These are phyloP conservation scores for Mortierella sp. DNA, from an alignment of 371 early-diverging fungal species.

Conservation along the genomic window DNA sequence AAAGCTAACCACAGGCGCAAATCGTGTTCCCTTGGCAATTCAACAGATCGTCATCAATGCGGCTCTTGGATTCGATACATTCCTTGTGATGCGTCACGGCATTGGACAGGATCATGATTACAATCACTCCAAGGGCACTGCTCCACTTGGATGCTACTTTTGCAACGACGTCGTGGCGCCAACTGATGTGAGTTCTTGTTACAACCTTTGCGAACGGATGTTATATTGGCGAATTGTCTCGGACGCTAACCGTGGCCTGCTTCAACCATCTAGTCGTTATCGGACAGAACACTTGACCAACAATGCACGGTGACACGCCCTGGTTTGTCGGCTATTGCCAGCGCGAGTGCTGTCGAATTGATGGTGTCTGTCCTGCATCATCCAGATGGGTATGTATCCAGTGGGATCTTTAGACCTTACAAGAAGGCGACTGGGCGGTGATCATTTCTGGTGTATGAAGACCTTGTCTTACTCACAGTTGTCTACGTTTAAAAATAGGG, in stretches of 20 bases:
- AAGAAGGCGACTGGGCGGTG: too few species aligned
- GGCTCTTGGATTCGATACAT: slow-evolving; percentile 96
- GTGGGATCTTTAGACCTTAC: too few species aligned
- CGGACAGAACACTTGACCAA: slow-evolving; percentile 94
- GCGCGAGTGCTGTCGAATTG: slow-evolving; percentile 89
- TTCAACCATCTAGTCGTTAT: slow-evolving; percentile 74
- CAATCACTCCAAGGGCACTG: slow-evolving; percentile 2
- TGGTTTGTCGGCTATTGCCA: slow-evolving; percentile 90
- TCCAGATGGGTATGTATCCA: slow-evolving; percentile 75
- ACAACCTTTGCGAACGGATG: too few species aligned
- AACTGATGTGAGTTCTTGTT: slow-evolving; percentile 72
- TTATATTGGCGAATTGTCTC: background rate
- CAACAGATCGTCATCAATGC: slow-evolving; percentile 85
- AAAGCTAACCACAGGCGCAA: too few species aligned
- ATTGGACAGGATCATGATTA: slow-evolving; percentile 51
- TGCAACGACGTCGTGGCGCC: slow-evolving; percentile 97
- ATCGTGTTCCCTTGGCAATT: too few species aligned
- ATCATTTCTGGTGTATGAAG: too few species aligned
- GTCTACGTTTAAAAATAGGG: slow-evolving; percentile 8
- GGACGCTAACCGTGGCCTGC: background rate
- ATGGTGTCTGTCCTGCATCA: slow-evolving; percentile 90
- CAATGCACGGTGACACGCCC: slow-evolving; percentile 98
- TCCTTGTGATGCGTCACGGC: slow-evolving; percentile 97
- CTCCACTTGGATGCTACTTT: slow-evolving; percentile 91
- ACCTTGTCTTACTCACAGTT: too few species aligned